Evolutionary conservation across 306 rosid genomes (phyloP).

Genomic region (Cucumis hystrix): DNA sequence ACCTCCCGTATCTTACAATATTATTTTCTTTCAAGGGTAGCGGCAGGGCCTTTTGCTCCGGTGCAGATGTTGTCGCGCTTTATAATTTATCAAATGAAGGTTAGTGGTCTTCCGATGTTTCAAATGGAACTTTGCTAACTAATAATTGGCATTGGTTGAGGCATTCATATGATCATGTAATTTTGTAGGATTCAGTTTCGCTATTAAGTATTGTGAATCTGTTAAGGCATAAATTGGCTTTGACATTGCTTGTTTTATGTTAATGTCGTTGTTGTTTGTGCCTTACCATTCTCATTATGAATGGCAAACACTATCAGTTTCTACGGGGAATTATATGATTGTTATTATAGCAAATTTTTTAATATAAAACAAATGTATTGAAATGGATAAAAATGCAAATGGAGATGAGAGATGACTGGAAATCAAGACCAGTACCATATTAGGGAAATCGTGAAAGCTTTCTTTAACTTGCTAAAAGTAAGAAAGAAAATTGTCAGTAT

Average conservation of each 20-base stretch:
- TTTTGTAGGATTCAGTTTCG: background rate
- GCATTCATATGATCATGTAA: background rate
- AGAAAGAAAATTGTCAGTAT: background rate
- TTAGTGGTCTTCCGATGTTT: conserved; percentile 13
- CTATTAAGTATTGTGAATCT: background rate
- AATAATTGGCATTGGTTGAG: background rate
- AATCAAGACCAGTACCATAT: background rate
- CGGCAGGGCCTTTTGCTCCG: conserved; percentile 88
- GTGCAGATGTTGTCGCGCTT: conserved; percentile 66
- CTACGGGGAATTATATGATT: background rate
- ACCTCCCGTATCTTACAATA: conserved; percentile 20
- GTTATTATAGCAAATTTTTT: background rate
- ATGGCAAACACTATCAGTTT: background rate
- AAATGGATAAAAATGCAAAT: background rate
- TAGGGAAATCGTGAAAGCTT: background rate
- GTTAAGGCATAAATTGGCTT: background rate
- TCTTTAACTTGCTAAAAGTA: background rate
- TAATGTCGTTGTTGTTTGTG: background rate
- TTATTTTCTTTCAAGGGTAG: conserved; percentile 53
- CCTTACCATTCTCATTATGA: background rate
- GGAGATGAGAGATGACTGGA: background rate
- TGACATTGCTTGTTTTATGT: background rate
- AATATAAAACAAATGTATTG: background rate
- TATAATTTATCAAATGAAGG: conserved; percentile 57
- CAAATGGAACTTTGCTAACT: background rate